phyloP scores from a whole-genome alignment of 176 grass and related monocot genomes.

The Triticum monococcum region DNA sequence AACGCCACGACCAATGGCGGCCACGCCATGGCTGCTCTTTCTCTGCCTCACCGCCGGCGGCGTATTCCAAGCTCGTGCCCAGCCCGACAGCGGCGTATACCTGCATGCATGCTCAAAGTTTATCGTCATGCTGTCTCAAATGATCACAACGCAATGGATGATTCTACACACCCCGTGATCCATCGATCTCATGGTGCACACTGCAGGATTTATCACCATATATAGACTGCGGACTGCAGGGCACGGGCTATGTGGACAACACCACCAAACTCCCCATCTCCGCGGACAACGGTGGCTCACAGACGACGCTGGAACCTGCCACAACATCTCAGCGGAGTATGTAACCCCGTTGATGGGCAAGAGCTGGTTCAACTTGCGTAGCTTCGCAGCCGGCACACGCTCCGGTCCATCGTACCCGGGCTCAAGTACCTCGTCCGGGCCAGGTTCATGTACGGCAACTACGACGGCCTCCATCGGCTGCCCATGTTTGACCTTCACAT shows the following conservation, averaged over 20 bases:
- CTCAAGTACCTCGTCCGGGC: conserved; percentile 51
- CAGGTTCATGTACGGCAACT: conserved; percentile 57
- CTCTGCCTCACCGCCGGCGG: no score
- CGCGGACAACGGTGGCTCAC: conserved; percentile 29
- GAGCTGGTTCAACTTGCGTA: conserved; percentile 24
- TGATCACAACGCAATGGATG: no score
- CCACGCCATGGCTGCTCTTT: no score
- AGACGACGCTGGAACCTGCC: conserved; percentile 31
- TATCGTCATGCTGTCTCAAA: no score
- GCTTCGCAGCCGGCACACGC: conserved; percentile 53
- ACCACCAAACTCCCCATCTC: not conserved
- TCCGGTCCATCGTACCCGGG: conserved; percentile 24
- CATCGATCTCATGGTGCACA: not conserved
- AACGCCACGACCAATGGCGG: no score
- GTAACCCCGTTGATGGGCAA: not conserved
- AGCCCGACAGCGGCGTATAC: no score
- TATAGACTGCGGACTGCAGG: conserved; percentile 54
- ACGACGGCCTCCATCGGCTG: conserved; percentile 26
- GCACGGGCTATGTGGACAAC: conserved; percentile 15
- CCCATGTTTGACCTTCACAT: conserved; percentile 54
- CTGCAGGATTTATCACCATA: conserved; percentile 62
- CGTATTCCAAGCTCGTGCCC: no score
- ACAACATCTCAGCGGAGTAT: conserved; percentile 33
- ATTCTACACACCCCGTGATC: not conserved
- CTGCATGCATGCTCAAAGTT: no score